Base-by-base conservation (phyloP, 345 rosid genomes). In the Aquilaria malaccensis region DNA sequence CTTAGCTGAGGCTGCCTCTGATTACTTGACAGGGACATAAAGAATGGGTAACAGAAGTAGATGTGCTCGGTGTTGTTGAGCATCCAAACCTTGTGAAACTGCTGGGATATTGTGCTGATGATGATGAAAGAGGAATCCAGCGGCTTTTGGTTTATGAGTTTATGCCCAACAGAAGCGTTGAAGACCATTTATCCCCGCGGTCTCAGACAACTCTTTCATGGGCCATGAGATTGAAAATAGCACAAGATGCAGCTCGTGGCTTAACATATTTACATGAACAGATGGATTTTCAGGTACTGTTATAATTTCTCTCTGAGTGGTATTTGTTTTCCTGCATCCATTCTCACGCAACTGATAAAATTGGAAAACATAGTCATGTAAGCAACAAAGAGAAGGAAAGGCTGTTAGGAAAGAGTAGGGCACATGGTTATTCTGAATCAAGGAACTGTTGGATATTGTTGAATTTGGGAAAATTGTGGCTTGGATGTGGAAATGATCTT, bases 11-110 rank as follows among this genome's bases (percentile, higher is more conserved):
- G 51, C 56, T 61, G 14, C 64, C 45, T 43, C 59, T 33, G 29
- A 59, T 62, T 70, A 63, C 62, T 47, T 74, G 68, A 51, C 83
- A 93, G 96, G 98, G 98, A 33, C 94, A 93, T 65, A 93, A 80
- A 59, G 89, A 89, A 67, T 93, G 97, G 96, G 83, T 87, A 70
- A 93, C 97, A 4, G 97, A 93, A 77, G 96, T 93, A 33, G 81
- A 93, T 80, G 67, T 93, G 15, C 97, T 93, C 0, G 97, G 98
- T 11, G 80, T 89, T 46, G 85, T 84, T 5, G 90, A 89, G 82
- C 96, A 93, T 79, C 77, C 82, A 46, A 93, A 89, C 82, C 91
- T 93, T 63, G 97, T 89, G 61, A 87, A 85, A 55, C 68, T 93
- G 58, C 61, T 89, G 54, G 98, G 98, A 5, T 89, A 93, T 55